A percentile compares a stretch with the other conserved stretches of the same genome.
Conservation (phyloP, 2,329 filamentous ascomycete genomes). For the Fusarium sp. region DNA sequence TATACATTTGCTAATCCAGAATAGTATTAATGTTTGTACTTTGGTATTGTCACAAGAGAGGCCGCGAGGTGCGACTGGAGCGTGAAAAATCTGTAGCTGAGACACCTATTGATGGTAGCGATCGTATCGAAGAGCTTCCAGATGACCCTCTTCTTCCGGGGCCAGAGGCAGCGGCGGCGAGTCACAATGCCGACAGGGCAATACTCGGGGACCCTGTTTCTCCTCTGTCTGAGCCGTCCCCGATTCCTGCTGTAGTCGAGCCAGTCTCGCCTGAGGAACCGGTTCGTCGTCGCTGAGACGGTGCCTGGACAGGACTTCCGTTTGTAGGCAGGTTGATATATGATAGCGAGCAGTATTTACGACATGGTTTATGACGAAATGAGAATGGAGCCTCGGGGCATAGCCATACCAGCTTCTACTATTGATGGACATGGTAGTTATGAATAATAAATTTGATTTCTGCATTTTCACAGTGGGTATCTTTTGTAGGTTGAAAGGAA, state of each 20-base stretch:
- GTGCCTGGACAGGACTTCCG: not conserved
- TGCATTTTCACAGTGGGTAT: slow-evolving; percentile 44
- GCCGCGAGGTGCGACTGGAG: slow-evolving; percentile 82
- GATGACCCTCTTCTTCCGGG: slow-evolving; percentile 57
- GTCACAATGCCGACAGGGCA: not conserved
- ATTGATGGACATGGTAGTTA: slow-evolving; percentile 2
- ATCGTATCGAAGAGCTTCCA: slow-evolving; percentile 59
- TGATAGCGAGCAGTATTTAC: slow-evolving; percentile 27
- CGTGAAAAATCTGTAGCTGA: slow-evolving; percentile 56
- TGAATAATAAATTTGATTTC: slow-evolving; percentile 26
- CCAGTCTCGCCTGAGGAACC: slow-evolving; percentile 13
- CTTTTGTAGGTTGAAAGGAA: slow-evolving; percentile 13
- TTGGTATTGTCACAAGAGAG: slow-evolving; percentile 98
- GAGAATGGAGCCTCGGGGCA: slow-evolving; percentile 7
- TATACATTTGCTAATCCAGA: not conserved
- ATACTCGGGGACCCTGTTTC: slow-evolving; percentile 29
- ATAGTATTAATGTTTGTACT: slow-evolving; percentile 89
- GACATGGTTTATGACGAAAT: slow-evolving; percentile 20
- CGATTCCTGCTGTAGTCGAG: slow-evolving; percentile 2
- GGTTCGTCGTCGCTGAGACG: slow-evolving; percentile 19
- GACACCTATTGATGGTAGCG: slow-evolving; percentile 48
- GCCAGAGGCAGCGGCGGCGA: slow-evolving; percentile 31
- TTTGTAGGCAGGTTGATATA: not conserved
- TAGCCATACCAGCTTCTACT: slow-evolving; percentile 20
- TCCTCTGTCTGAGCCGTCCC: slow-evolving; percentile 26